Evolutionary conservation across 768 basidiomycete species (phyloP), one percentile per base, ranked within the genome.

Genomic region (Mycena vitilis): DNA sequence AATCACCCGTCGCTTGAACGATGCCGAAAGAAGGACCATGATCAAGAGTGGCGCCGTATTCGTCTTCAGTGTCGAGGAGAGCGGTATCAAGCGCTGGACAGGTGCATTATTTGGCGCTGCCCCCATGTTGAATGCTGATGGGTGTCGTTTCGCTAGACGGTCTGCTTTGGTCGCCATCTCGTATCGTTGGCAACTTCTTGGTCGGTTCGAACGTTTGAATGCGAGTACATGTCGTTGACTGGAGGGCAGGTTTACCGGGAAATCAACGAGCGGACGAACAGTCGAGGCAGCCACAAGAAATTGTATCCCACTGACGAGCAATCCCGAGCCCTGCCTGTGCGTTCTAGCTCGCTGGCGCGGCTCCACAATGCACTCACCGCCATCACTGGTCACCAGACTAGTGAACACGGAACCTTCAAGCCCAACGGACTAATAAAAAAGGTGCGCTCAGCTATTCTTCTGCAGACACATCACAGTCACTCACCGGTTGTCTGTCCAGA

Each of bases 1-100:
- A 45, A 92, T 95, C 66, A 93, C 92, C n/a, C 86, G 94, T 42
- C 86, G 94, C 34, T 84, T 95, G 74, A 93, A 94, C 75, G 93
- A 95, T 75, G 83, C 89, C n/a, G 93, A 96, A 75, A 87, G 90
- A 38, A 80, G 81, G 75, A 85, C 77, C 57, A 92, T 88, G 87
- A 87, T 88, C 77, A 86, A 85, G 75, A 84, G 85, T 42, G 87
- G 87, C 12, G 92, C 94, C 55, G 89, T 95, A 18, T 96, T 95
- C 76, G 90, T 96, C 57, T 96, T 95, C 80, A 92, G 92, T 75
- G 94, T 95, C 74, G 90, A 93, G 73, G 93, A 94, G 76, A 93
- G 92, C 75, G 92, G 92, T 15, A 95, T 96, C 79, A 94, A 93
- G 77, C 85, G 94, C 18, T 94, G 94, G 91, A 96, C 94, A 40